A percentile compares a stretch with the other conserved stretches of the same genome.
Conservation (phyloP, 768 basidiomycete genomes). For the Serendipita vermifera region DNA sequence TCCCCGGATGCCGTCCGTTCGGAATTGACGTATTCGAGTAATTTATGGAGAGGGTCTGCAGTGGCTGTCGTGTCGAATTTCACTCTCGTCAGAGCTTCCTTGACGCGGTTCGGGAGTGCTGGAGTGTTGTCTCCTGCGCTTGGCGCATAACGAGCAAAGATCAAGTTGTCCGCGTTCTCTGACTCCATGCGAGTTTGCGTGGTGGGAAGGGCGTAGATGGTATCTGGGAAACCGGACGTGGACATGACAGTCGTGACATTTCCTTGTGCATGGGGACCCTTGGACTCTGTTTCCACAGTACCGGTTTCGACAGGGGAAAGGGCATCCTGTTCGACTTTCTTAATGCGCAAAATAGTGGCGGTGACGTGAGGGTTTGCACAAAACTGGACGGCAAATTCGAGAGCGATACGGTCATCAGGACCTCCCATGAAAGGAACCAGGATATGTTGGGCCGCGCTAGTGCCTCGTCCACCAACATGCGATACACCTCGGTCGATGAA, state of each 20-base stretch:
- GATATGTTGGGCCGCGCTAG: conserved; percentile 39
- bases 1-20: background rate
- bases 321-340: conserved; percentile 24
- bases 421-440: conserved; percentile 92
- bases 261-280: conserved; percentile 21
- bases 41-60: conserved; percentile 19
- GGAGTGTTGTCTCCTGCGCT: conserved; percentile 15
- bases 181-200: conserved; percentile 61
- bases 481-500: conserved; percentile 55
- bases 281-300: conserved; percentile 16
- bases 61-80: conserved; percentile 23
- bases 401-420: conserved; percentile 77
- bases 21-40: conserved; percentile 9
- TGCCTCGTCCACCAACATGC: conserved; percentile 18
- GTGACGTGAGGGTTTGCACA: conserved; percentile 52
- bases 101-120: background rate
- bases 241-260: conserved; percentile 18
- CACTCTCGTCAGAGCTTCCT: conserved; percentile 20
- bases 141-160: conserved; percentile 52
- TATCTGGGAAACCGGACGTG: conserved; percentile 41
- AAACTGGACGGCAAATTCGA: conserved; percentile 74
- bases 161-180: conserved; percentile 70
- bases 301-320: conserved; percentile 17
- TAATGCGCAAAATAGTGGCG: conserved; percentile 63
- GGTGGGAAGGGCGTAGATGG: conserved; percentile 50